Evolutionary conservation across 2,329 filamentous ascomycete species (phyloP).

Genomic region (Xylariaceae sp.): DNA sequence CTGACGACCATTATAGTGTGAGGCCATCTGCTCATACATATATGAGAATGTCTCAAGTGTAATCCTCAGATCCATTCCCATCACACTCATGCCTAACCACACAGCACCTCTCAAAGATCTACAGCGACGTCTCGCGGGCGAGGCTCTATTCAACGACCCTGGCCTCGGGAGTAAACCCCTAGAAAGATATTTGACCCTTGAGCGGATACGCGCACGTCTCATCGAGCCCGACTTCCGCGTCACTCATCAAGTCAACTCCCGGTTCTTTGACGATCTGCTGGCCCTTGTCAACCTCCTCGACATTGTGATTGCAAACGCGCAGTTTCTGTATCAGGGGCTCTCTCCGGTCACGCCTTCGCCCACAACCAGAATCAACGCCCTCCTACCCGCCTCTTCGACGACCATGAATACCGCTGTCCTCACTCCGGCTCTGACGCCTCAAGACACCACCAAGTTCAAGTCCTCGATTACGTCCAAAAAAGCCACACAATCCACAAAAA

Average conservation of each 20-base stretch:
- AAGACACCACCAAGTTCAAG: conserved; percentile 21
- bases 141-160: conserved; percentile 54
- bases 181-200: conserved; percentile 37
- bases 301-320: conserved; percentile 66
- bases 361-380: conserved; percentile 20
- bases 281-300: conserved; percentile 67
- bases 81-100: conserved; percentile 55
- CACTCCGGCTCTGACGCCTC: too few species aligned
- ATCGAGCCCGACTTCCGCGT: conserved; percentile 46
- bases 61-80: conserved; percentile 51
- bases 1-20: conserved; percentile 37
- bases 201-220: conserved; percentile 43
- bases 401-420: conserved; percentile 24
- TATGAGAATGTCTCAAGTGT: conserved; percentile 42
- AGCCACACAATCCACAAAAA: neutral
- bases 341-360: conserved; percentile 11
- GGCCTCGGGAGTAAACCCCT: conserved; percentile 36
- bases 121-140: conserved; percentile 61
- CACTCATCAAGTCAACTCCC: conserved; percentile 35
- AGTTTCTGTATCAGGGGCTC: conserved; percentile 18
- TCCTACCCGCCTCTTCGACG: conserved; percentile 7
- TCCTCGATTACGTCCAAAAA: neutral
- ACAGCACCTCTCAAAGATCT: conserved; percentile 52
- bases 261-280: conserved; percentile 65
- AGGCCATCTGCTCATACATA: conserved; percentile 42